Base-by-base conservation (phyloP, 371 early-diverging fungal genomes). In the Amoeboaphelidium occidentale region DNA sequence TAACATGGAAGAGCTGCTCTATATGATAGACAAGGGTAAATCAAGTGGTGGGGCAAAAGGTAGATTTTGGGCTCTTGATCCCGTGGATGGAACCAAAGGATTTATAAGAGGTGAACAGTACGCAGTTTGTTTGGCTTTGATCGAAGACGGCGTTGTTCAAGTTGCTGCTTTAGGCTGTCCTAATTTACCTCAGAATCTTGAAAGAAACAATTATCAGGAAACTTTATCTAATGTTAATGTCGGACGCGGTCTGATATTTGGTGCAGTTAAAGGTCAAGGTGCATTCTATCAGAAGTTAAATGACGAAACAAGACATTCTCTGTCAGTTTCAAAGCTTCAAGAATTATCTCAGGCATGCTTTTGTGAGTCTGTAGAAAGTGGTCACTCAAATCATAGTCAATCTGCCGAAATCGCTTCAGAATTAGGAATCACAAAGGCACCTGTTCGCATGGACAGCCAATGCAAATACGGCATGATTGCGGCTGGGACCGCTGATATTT, bases 71-170 rank as follows among this genome's bases (percentile, higher is more conserved):
- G 85, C 91, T 17, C 67, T 96, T 51, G 96, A 96, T 61, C 96
- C 96, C 2, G 85, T 94, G 59, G 96, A 69, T 54, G 69, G 69
- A 2, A 71, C 72, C 2, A 69, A 67, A 61, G 97, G 97, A 3
- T 96, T 92, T 58, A 64, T 96, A 57, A 75, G 97, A 50, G 93
- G 93, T 45, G 92, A 82, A 49, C 97, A 96, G 70, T 96, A 72
- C 63, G 94, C 96, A 0, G 86, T 96, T 2, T 93, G 96, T 55
- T 67, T 96, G 41, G 90, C 93, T 20, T 66, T 91, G 47, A 76
- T 94, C 53, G 70, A 75, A 2, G 79, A 92, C 56, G 90, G 92
- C 25, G 59, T 73, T 24, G 92, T 94, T 3, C 66, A 80, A 55
- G 59, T 94, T 1, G 94, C 87, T 48, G 87, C 90, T 22, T 71